Evolutionary conservation across 1,139 yeast genomes (phyloP), one percentile per base, ranked within the genome.

Genomic region (Lodderomyces jiufengensis): DNA sequence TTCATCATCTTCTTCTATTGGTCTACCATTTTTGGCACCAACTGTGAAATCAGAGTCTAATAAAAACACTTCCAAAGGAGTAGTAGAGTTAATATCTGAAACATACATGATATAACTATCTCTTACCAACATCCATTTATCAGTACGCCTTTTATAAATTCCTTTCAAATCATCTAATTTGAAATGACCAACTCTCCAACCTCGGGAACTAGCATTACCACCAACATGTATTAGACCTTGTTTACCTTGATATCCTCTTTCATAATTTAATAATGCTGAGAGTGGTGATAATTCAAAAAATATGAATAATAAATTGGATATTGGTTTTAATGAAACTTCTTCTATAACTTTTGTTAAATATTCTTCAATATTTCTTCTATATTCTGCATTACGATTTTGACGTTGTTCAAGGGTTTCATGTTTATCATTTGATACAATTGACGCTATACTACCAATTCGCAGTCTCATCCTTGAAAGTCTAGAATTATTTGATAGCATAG

Each of bases 171-270:
- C 97, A 45, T 79, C 78, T 8, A 87, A 80, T 44, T 76, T 79
- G 61, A 87, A 79, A 54, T 90, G 97, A 5, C 95, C 86, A 10
- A 90, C 96, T 51, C 95, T 72, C 98, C 98, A 92, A 2, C 97
- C 97, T 56, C 86, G 95, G 1, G 88, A 72, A 43, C 78, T 78
- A 0, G 97, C 92, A 1, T 88, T 77, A 1, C 96, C 83, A 14
- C 90, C 78, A 31, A 88, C 75, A 42, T 84, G 78, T 39, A 92
- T 62, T 36, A 78, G 76, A 4, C 98, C 98, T 59, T 92, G 97
- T 50, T 90, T 92, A 2, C 98, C 95, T 40, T 76, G 79, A 51
- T 71, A 84, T 0, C 88, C 84, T 16, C 78, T 76, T 55, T 92
- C 97, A 45, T 87, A 83, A 37, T 94, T 83, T 31, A 92, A 66